Conservation (phyloP, 768 basidiomycete genomes). For the Chiua virens region DNA sequence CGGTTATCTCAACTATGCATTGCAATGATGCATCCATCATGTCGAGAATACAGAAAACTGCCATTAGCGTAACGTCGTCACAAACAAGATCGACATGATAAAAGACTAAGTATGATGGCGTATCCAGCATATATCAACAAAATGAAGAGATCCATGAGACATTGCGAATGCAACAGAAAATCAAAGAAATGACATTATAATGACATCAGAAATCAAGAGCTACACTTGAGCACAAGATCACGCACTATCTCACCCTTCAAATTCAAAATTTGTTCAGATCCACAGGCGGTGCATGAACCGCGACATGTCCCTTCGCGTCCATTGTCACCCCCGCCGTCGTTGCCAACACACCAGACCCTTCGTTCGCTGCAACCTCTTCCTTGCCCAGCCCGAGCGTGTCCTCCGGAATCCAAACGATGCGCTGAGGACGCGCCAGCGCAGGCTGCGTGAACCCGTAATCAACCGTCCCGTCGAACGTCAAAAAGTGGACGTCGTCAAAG, state of each 20-base stretch:
- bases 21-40: no score
- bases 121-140: no score
- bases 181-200: background rate
- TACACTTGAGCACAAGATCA: background rate
- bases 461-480: slow-evolving; percentile 24
- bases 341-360: slow-evolving; percentile 50
- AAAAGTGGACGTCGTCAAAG: slow-evolving; percentile 22
- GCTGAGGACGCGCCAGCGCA: slow-evolving; percentile 69
- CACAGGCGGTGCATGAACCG: slow-evolving; percentile 19
- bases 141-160: background rate
- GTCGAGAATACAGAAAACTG: no score
- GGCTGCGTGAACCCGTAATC: slow-evolving; percentile 87
- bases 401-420: slow-evolving; percentile 80
- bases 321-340: slow-evolving; percentile 53
- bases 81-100: background rate
- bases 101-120: no score
- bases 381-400: slow-evolving; percentile 56
- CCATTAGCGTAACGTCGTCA: slow-evolving; percentile 3
- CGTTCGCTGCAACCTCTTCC: slow-evolving; percentile 60
- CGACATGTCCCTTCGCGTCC: slow-evolving; percentile 60
- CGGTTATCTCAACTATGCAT: no score
- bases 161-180: background rate
- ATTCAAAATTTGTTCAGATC: slow-evolving; percentile 31
- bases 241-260: background rate
- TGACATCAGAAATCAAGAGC: background rate